A percentile compares a stretch with the other conserved stretches of the same genome.
Conservation (phyloP, 1,284 basidiomycete species). For the Ceratobasidium sp. region DNA sequence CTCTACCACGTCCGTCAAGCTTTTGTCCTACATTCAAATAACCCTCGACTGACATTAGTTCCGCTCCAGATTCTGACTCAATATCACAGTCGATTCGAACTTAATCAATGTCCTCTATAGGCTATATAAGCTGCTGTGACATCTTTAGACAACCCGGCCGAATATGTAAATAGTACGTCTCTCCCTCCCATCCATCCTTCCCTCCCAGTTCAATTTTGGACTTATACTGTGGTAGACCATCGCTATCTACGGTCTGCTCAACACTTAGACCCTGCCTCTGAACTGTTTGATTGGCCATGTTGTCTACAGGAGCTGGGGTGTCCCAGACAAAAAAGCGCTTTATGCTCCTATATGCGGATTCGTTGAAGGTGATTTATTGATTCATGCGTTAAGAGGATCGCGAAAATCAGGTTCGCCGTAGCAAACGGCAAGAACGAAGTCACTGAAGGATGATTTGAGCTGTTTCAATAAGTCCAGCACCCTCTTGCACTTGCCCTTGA, state of each 20-base stretch:
- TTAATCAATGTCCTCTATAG: slow-evolving; percentile 65
- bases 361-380: slow-evolving; percentile 63
- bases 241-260: slow-evolving; percentile 66
- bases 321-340: slow-evolving; percentile 68
- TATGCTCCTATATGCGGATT: slow-evolving; percentile 63
- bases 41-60: no score
- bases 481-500: no score
- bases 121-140: slow-evolving; percentile 56
- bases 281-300: slow-evolving; percentile 68
- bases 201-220: slow-evolving; percentile 12
- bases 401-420: no score
- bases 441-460: no score
- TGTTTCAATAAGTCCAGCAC: no score
- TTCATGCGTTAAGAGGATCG: no score
- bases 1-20: slow-evolving; percentile 58
- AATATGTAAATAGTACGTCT: slow-evolving; percentile 66
- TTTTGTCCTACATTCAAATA: no score
- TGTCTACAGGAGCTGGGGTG: slow-evolving; percentile 64
- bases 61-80: slow-evolving; percentile 66
- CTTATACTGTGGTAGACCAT: no score
- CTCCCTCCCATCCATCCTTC: no score
- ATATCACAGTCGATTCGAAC: slow-evolving; percentile 71
- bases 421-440: no score
- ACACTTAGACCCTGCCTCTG: slow-evolving; percentile 67
- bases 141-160: slow-evolving; percentile 65